Percentiles rank a stretch among this genome's conserved stretches.
Conservation (phyloP, 164 flowering plant genomes). For the Litsea cubeba region DNA sequence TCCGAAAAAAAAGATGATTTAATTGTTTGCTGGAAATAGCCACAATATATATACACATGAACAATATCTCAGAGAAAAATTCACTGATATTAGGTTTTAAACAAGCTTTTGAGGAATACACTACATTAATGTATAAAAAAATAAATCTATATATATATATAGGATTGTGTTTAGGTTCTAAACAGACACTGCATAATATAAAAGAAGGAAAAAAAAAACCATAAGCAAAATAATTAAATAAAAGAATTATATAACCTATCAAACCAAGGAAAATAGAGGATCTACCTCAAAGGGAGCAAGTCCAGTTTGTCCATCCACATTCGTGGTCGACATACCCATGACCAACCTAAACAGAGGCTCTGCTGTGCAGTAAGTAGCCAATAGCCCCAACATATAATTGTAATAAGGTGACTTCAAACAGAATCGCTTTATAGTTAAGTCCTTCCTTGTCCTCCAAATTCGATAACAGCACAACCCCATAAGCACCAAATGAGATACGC, state of each 20-base stretch:
- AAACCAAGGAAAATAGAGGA: not conserved
- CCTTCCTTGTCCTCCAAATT: slow-evolving; percentile 60
- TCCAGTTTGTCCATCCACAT: slow-evolving; percentile 58
- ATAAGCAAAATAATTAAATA: not conserved
- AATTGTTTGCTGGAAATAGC: no score
- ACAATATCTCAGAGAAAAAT: no score
- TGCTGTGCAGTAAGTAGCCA: slow-evolving; percentile 65
- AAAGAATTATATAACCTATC: not conserved
- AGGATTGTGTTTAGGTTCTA: not conserved
- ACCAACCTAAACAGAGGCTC: slow-evolving; percentile 81
- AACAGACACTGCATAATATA: no score
- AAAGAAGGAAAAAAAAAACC: not conserved
- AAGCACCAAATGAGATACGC: slow-evolving; percentile 66
- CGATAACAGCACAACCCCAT: slow-evolving; percentile 66
- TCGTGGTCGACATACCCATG: slow-evolving; percentile 70
- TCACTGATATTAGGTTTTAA: no score
- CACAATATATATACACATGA: not conserved
- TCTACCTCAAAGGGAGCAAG: slow-evolving; percentile 92
- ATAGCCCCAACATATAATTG: slow-evolving; percentile 54
- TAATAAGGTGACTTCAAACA: slow-evolving; percentile 60
- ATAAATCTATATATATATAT: no score
- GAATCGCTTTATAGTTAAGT: slow-evolving; percentile 50
- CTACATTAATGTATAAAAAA: no score
- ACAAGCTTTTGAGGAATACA: no score
- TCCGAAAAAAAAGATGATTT: not conserved